Evolutionary conservation across 1,284 basidiomycete genomes (phyloP), one percentile per base, ranked within the genome.

Genomic region (Tilletia caries): DNA sequence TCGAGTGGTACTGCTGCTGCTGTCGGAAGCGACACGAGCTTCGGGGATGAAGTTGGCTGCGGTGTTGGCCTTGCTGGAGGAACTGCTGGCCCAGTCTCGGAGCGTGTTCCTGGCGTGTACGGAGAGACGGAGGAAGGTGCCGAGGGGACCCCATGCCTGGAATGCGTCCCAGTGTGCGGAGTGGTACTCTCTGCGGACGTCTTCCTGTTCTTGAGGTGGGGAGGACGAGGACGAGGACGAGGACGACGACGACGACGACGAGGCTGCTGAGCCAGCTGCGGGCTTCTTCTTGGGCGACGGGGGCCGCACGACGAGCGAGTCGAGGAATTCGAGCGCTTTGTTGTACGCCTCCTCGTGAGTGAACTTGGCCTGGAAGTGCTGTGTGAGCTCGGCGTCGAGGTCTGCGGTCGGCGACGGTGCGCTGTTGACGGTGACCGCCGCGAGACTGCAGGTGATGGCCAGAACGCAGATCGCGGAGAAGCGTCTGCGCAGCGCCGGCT

Each of bases 111-210:
- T 5, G 5, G 54, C 10, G 29, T 27, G 25, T 27, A 60, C 20
- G 25, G 25, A 18, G 25, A 60, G 32, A 18, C 54, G 54, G 29
- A 60, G 54, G 20, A 60, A 27, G 54, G 54, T 60, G 23, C 54
- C 54, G 25, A 60, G 54, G 23, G 54, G 54, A 60, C 54, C 54
- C 54, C 54, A 60, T 27, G 54, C 32, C 25, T 27, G 32, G 54
- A 32, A 27, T 4, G 54, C 54, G 29, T 60, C 54, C 25, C 23
- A 60, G 27, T 60, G 54, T 10, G 54, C 54, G 12, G 54, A 25
- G 54, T 60, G 54, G 27, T 60, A 60, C 20, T 60, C 54, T 27
- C 25, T 25, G 6, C 48, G 12, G 6, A 18, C 20, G 20, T 50
- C 48, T 50, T 41, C 13, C n/a, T 15, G n/a, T 50, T 50, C 48